Conservation (phyloP, 148 eudicot species). For the Rhododendron simsii region DNA sequence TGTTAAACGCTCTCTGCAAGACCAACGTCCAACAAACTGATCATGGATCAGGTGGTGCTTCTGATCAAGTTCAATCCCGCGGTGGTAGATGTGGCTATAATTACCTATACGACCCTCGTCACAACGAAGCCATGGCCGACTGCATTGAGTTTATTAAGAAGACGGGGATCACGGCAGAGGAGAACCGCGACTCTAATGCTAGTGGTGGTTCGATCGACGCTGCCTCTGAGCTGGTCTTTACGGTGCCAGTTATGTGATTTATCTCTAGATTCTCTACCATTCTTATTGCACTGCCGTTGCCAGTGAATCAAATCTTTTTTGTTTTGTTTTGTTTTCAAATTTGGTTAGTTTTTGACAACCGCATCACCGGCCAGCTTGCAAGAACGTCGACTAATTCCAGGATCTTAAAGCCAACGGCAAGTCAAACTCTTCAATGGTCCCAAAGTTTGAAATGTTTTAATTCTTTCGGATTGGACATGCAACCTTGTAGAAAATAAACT, state of each 20-base stretch:
- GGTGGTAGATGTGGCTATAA: slow-evolving; percentile 21
- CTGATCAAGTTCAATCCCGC: not conserved
- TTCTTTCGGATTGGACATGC: not conserved
- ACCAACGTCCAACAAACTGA: slow-evolving; percentile 3
- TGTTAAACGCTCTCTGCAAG: slow-evolving; percentile 59
- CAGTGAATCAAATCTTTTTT: not conserved
- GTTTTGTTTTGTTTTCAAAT: not conserved
- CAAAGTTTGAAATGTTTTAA: too few species aligned
- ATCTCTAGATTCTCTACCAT: too few species aligned
- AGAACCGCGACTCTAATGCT: slow-evolving; percentile 9
- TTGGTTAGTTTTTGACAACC: not conserved
- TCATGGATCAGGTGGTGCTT: not conserved
- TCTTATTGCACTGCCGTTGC: not conserved
- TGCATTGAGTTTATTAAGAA: slow-evolving; percentile 76
- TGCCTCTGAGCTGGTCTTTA: slow-evolving; percentile 7
- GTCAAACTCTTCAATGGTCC: rapidly evolving
- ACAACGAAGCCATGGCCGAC: slow-evolving; percentile 63
- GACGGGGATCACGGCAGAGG: slow-evolving; percentile 16
- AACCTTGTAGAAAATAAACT: too few species aligned
- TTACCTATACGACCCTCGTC: slow-evolving; percentile 34
- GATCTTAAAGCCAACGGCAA: too few species aligned
- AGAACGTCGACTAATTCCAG: not conserved
- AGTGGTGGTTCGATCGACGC: not conserved
- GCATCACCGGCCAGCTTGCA: not conserved
- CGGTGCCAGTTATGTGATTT: slow-evolving; percentile 29